These are phyloP conservation scores for Yamadazyma nakazawae DNA, from an alignment of 805 yeast species.

Conservation along the genomic window DNA sequence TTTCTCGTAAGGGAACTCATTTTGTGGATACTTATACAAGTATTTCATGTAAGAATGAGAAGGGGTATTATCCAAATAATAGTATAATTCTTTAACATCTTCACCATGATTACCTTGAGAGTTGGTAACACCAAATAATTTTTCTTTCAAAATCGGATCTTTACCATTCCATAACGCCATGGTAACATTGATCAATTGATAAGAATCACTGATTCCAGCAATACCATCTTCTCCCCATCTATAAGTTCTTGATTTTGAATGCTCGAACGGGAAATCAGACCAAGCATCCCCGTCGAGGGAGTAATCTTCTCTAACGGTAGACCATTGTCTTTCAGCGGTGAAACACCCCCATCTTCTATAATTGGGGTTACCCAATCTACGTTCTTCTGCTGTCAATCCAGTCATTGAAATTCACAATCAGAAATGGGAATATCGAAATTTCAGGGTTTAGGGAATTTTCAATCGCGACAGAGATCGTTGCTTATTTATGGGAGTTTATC, in stretches of 20 bases:
- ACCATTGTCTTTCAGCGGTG: constrained; percentile 85
- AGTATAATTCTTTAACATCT: constrained; percentile 84
- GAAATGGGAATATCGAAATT: not conserved
- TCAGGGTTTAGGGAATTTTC: constrained; percentile 6
- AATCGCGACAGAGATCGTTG: constrained; percentile 5
- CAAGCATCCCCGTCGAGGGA: constrained; percentile 86
- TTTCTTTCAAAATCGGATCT: constrained; percentile 81
- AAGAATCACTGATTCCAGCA: constrained; percentile 84
- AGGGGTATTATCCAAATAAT: constrained; percentile 87
- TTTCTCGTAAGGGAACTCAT: constrained; percentile 76
- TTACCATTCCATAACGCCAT: constrained; percentile 90
- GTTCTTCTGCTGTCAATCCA: constrained; percentile 34
- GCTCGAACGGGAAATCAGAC: constrained; percentile 83
- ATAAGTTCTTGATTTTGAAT: constrained; percentile 73
- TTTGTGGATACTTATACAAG: constrained; percentile 89
- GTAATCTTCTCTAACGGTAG: constrained; percentile 84
- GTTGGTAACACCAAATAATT: constrained; percentile 84
- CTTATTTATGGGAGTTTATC: not conserved
- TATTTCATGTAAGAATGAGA: constrained; percentile 91
- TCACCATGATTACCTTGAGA: constrained; percentile 96
- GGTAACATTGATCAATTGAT: constrained; percentile 71
- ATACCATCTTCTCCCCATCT: constrained; percentile 97
- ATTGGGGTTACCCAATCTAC: constrained; percentile 31
- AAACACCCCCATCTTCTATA: constrained; percentile 94
- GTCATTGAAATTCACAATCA: not conserved